These are phyloP conservation scores for Lipomyces anomalus DNA, from an alignment of 805 yeast species.

Conservation along the genomic window DNA sequence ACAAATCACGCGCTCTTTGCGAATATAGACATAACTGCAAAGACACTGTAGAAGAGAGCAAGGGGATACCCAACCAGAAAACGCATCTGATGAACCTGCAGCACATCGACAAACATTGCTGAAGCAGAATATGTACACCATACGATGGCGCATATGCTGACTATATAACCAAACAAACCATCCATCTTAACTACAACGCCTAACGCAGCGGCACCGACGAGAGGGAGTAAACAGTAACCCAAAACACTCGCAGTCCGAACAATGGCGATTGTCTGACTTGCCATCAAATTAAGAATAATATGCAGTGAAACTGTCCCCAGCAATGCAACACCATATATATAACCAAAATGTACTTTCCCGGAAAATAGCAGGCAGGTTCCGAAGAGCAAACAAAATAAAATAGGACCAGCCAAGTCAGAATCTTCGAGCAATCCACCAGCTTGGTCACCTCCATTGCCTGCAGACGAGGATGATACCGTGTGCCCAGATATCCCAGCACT, in stretches of 20 bases:
- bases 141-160: slow-evolving; percentile 60
- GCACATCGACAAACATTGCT: slow-evolving; percentile 81
- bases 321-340: slow-evolving; percentile 91
- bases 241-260: slow-evolving; percentile 80
- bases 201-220: slow-evolving; percentile 69
- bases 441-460: no score
- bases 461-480: no score
- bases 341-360: slow-evolving; percentile 95
- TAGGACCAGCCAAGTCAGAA: slow-evolving; percentile 92
- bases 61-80: slow-evolving; percentile 90
- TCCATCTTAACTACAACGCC: slow-evolving; percentile 66
- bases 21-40: slow-evolving; percentile 93
- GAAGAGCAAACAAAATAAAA: slow-evolving; percentile 78
- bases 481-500: neutral
- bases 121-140: slow-evolving; percentile 96
- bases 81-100: slow-evolving; percentile 79
- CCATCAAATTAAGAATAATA: slow-evolving; percentile 80
- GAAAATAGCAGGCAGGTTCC: slow-evolving; percentile 74
- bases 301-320: slow-evolving; percentile 85
- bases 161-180: slow-evolving; percentile 59
- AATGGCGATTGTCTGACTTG: slow-evolving; percentile 42
- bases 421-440: slow-evolving; percentile 82
- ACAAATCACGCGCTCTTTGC: slow-evolving; percentile 40
- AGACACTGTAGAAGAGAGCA: slow-evolving; percentile 83
- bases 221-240: slow-evolving; percentile 89